A percentile compares a stretch with the other conserved stretches of the same genome.
Evolutionary conservation across 192 early-diverging fungal species (phyloP).

Genomic region (Dimargaris verticillata): DNA sequence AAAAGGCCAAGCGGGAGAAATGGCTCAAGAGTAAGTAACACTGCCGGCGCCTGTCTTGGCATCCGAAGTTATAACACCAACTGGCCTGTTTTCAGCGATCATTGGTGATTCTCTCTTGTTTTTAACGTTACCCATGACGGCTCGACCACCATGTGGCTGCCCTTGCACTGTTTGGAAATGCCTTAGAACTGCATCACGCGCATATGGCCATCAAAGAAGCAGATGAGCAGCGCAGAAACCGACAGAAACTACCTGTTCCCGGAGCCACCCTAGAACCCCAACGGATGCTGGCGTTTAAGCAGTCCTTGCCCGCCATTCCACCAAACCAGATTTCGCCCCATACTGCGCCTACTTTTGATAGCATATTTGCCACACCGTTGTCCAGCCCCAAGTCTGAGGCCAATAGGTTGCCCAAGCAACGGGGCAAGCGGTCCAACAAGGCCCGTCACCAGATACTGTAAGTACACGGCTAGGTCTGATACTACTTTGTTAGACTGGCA

Average conservation of each 20-base stretch:
- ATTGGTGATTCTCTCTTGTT: too few species aligned
- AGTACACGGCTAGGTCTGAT: not conserved
- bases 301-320: not conserved
- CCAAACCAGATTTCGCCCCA: not conserved
- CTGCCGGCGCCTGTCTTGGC: too few species aligned
- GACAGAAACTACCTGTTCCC: too few species aligned
- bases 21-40: not conserved
- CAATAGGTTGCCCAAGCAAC: too few species aligned
- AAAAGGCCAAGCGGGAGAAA: constrained; percentile 5
- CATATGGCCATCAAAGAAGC: too few species aligned
- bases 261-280: not conserved
- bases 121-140: too few species aligned
- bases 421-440: not conserved
- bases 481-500: not conserved
- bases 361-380: not conserved
- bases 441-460: constrained; percentile 2
- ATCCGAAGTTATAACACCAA: too few species aligned
- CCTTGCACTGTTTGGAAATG: too few species aligned
- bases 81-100: too few species aligned
- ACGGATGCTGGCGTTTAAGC: not conserved
- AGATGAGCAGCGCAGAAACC: too few species aligned
- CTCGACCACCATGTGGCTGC: too few species aligned
- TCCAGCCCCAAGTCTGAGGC: not conserved
- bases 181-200: too few species aligned
- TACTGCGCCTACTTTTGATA: not conserved